A percentile compares a stretch with the other conserved stretches of the same genome.
Conservation (phyloP, 179 eudicot genomes). For the Corrigiola litoralis region DNA sequence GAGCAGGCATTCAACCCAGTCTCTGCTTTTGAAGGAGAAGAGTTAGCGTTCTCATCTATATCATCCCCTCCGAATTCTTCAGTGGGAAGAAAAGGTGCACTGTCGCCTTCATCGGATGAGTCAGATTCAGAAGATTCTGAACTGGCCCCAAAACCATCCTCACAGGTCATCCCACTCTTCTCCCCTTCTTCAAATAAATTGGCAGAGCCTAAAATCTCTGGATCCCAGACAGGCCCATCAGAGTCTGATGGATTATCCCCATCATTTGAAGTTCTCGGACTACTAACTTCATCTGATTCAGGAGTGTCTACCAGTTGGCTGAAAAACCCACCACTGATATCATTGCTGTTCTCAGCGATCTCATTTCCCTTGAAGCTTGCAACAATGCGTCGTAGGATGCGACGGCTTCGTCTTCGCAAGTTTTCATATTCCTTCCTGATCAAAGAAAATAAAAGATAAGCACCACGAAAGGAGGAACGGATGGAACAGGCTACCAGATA, state of each 20-base stretch:
- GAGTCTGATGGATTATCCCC: constrained; percentile 19
- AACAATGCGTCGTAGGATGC: constrained; percentile 39
- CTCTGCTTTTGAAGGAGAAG: constrained; percentile 32
- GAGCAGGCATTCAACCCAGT: constrained; percentile 24
- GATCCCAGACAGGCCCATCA: constrained; percentile 20
- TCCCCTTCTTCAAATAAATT: constrained; percentile 26
- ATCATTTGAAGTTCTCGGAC: constrained; percentile 36
- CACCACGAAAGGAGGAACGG: not conserved
- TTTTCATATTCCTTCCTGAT: constrained; percentile 79
- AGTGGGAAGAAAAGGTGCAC: constrained; percentile 26
- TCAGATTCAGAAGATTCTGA: constrained; percentile 55
- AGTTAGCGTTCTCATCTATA: constrained; percentile 26
- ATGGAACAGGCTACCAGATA: too few relatives aligned
- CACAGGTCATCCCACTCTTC: constrained; percentile 31
- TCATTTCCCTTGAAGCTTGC: constrained; percentile 28
- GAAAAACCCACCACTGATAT: constrained; percentile 29
- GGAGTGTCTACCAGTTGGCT: constrained; percentile 40
- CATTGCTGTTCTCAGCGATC: constrained; percentile 25
- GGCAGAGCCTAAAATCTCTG: constrained; percentile 12
- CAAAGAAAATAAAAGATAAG: not conserved
- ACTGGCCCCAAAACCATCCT: constrained; percentile 32
- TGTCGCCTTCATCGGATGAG: constrained; percentile 45
- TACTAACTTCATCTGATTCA: constrained; percentile 42
- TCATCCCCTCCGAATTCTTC: constrained; percentile 35
- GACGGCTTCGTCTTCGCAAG: constrained; percentile 60